Evolutionary conservation across 73 alveolate genomes (phyloP).

Genomic region (Paramecium sexaurelia): DNA sequence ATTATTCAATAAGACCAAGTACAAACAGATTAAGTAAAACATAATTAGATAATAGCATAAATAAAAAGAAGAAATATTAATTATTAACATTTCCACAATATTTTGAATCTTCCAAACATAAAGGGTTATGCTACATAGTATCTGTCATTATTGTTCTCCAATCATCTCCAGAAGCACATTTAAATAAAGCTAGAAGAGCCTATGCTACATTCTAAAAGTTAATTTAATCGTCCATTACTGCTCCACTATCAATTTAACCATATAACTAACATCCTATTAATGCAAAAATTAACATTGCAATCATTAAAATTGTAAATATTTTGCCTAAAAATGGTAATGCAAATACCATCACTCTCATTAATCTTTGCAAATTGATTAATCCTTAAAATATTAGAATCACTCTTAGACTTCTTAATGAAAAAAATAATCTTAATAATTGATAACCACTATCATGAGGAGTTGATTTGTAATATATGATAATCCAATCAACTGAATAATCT

Average conservation of each 20-base stretch:
- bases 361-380: background rate
- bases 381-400: constrained; percentile 1
- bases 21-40: constrained; percentile 1
- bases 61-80: background rate
- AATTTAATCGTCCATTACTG: background rate
- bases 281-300: background rate
- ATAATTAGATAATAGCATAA: constrained; percentile 6
- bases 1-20: constrained; percentile 31
- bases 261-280: constrained; percentile 3
- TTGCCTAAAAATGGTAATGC: constrained; percentile 1
- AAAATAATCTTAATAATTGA: background rate
- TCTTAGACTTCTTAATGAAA: constrained; percentile 1
- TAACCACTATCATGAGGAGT: background rate
- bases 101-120: background rate
- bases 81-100: constrained; percentile 11
- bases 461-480: background rate
- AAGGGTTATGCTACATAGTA: constrained; percentile 36
- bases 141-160: constrained; percentile 32
- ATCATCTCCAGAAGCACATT: constrained; percentile 41
- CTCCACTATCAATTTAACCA: constrained; percentile 49
- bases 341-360: constrained; percentile 45
- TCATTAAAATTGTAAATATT: background rate
- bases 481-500: constrained; percentile 12
- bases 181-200: background rate
- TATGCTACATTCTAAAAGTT: background rate